Base-by-base conservation (phyloP, 2,329 filamentous ascomycete genomes). In the Cordyceps javanica region DNA sequence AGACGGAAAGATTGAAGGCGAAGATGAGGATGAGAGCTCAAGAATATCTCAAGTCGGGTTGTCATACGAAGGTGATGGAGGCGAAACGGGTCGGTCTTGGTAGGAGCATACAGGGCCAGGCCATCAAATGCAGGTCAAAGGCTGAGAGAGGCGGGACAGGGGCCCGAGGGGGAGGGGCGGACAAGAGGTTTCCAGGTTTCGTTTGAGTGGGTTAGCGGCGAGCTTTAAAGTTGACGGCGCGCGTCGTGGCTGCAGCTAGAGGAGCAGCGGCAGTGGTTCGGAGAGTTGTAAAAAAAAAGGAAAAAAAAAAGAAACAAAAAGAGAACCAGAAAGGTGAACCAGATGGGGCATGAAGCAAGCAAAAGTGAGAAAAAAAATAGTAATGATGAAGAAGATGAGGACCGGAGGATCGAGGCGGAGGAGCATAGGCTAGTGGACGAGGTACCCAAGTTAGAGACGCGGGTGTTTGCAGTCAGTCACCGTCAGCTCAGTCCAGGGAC, bases 141-240 rank as follows among this genome's bases (percentile, higher is more conserved):
- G 45, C 38, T 51, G 55, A 36, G 52, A 57, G 21, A 41, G 55
- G 46, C 45, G 55, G 36, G 54, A 51, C 55, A 51, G 30, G 55
- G 55, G 45, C 45, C 38, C 46, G 55, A 57, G 55, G 55, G 45
- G 55, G 55, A 57, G 55, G 55, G 55, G 55, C 55, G 36, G 46
- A 39, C 45, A n/a, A 51, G 26, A 50, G 55, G 55, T 50, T 49
- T 57, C 55, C 55, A 57, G 38, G 55, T 51, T 57, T 57, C 36
- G 55, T 30, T 55, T 36, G 30, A 46, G 55, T 57, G 41, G 45
- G 55, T 50, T 16, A n/a, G 50, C 41, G 46, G 36, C 46, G 45
- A 51, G 42, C 54, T 57, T 55, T 46, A 45, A 50, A 50, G 9
- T 44, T 57, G 55, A 57, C 30, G 41, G 41, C 38, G 41, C 48